Conservation (phyloP, 352 stramenopile genomes). For the Phytophthora colocasiae region DNA sequence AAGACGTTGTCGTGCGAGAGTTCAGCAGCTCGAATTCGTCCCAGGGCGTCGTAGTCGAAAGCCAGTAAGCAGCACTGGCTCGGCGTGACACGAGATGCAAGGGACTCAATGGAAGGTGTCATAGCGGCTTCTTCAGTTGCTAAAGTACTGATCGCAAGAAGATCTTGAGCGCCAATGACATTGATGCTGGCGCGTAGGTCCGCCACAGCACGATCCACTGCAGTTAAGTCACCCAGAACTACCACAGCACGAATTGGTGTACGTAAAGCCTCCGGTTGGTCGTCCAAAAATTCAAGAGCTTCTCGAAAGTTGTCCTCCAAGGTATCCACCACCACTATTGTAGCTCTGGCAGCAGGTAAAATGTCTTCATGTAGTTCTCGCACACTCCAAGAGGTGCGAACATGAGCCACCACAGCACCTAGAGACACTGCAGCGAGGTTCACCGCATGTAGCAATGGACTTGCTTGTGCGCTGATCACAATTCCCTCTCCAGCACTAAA, state of each 20-base stretch:
- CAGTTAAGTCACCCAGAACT: conserved; percentile 36
- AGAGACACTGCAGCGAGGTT: conserved; percentile 66
- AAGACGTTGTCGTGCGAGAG: conserved; percentile 88
- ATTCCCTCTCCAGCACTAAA: conserved; percentile 68
- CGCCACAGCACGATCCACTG: conserved; percentile 26
- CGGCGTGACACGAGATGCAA: conserved; percentile 41
- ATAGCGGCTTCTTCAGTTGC: conserved; percentile 19
- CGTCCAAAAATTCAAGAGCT: conserved; percentile 30
- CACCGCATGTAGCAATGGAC: conserved; percentile 57
- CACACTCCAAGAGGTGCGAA: conserved; percentile 60
- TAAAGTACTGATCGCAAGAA: conserved; percentile 38
- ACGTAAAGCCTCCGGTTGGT: conserved; percentile 31
- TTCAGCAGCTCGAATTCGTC: conserved; percentile 54
- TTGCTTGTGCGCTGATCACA: conserved; percentile 54
- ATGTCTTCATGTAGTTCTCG: conserved; percentile 61
- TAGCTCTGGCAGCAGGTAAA: conserved; percentile 57
- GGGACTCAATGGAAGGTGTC: conserved; percentile 37
- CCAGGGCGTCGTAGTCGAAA: conserved; percentile 70
- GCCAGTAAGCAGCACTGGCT: conserved; percentile 59
- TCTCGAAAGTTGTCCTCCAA: conserved; percentile 58
- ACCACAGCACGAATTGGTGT: conserved; percentile 52
- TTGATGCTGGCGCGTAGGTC: conserved; percentile 44
- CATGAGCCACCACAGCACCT: conserved; percentile 65
- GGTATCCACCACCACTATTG: conserved; percentile 66
- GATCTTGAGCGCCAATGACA: conserved; percentile 56